Conservation (phyloP, 208 protist genomes). For the Leptomonas pyrrhocoris region DNA sequence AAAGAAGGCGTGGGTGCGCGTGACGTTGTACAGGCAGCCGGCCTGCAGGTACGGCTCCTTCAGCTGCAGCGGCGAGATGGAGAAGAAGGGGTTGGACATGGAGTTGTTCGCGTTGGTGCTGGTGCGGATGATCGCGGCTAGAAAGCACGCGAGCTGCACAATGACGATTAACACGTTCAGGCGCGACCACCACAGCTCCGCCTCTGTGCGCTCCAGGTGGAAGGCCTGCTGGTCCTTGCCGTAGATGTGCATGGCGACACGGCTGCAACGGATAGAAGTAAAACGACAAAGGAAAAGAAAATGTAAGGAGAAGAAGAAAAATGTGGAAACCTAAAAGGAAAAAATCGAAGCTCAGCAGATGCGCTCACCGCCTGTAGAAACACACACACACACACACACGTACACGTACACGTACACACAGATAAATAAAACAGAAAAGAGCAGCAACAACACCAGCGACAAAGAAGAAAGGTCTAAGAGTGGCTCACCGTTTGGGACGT, state of each 20-base stretch:
- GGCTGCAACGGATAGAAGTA: background rate
- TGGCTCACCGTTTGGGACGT: too few species aligned
- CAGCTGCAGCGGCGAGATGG: constrained; percentile 41
- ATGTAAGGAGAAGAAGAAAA: constrained; percentile 14
- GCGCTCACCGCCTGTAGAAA: background rate
- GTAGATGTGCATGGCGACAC: constrained; percentile 75
- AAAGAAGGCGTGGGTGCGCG: constrained; percentile 53
- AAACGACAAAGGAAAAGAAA: constrained; percentile 2
- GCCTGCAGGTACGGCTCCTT: constrained; percentile 30
- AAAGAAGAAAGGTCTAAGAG: background rate
- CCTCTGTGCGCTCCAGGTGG: constrained; percentile 62
- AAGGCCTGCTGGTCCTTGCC: constrained; percentile 83
- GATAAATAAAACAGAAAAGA: background rate
- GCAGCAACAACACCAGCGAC: background rate
- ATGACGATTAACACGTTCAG: constrained; percentile 58
- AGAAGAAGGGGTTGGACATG: constrained; percentile 75
- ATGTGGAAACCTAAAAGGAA: background rate
- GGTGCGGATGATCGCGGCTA: constrained; percentile 61
- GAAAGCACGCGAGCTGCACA: constrained; percentile 72
- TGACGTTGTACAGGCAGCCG: constrained; percentile 47
- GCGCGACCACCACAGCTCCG: constrained; percentile 73
- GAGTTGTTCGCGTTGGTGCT: constrained; percentile 37
- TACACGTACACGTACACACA: too few species aligned
- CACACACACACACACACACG: constrained; percentile 10
- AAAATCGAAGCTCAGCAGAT: constrained; percentile 6